These are phyloP conservation scores for Tuber borchii DNA, from an alignment of 495 filamentous ascomycete genomes.

Conservation along the genomic window DNA sequence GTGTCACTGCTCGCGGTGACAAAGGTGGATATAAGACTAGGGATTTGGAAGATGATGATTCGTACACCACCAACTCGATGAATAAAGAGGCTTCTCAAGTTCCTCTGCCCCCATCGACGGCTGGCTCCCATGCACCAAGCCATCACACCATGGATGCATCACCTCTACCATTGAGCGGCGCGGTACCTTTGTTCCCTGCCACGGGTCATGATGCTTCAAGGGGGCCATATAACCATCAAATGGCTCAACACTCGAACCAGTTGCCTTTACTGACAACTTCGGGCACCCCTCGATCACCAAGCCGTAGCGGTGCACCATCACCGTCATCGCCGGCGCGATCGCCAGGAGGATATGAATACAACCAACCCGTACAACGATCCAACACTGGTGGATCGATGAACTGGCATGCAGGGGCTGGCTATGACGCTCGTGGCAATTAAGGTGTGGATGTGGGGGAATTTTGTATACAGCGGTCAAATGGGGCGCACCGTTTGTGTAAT, in stretches of 20 bases:
- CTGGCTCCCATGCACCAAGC: constrained; percentile 41
- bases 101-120: constrained; percentile 45
- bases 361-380: constrained; percentile 27
- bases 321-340: constrained; percentile 25
- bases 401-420: constrained; percentile 37
- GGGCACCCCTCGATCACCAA: constrained; percentile 32
- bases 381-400: constrained; percentile 33
- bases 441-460: constrained; percentile 21
- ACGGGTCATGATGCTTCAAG: constrained; percentile 28
- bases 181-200: constrained; percentile 32
- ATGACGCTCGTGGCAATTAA: constrained; percentile 18
- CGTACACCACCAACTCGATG: constrained; percentile 47
- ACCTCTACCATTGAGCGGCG: constrained; percentile 28
- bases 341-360: constrained; percentile 22
- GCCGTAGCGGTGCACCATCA: constrained; percentile 32
- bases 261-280: constrained; percentile 37
- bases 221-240: constrained; percentile 24
- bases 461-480: constrained; percentile 11
- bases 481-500: constrained; percentile 25
- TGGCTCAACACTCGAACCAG: constrained; percentile 29
- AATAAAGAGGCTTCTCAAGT: constrained; percentile 39
- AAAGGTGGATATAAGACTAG: constrained; percentile 60
- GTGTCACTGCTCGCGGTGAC: constrained; percentile 83
- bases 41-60: constrained; percentile 73
- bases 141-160: constrained; percentile 26